Conservation (phyloP, 2,329 filamentous ascomycete genomes). For the Ambrosiella xylebori region DNA sequence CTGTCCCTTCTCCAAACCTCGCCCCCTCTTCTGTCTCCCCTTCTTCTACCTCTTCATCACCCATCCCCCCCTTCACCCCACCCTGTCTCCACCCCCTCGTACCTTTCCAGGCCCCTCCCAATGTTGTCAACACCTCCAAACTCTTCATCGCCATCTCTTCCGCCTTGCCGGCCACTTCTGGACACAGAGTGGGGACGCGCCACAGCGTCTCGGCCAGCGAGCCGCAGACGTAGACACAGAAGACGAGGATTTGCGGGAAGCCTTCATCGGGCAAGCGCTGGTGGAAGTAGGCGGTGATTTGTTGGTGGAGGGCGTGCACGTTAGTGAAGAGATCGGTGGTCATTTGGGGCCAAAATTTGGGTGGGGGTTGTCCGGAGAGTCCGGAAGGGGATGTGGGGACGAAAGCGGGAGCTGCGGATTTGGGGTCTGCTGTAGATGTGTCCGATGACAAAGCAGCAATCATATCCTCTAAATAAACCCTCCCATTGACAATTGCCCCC, state of each 20-base stretch:
- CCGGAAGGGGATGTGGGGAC: too few species aligned
- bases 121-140: conserved; percentile 16
- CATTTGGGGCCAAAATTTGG: conserved; percentile 18
- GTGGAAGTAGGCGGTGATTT: conserved; percentile 20
- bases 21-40: background rate
- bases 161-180: conserved; percentile 15
- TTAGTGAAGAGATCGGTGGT: conserved; percentile 21
- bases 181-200: conserved; percentile 19
- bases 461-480: conserved; percentile 21
- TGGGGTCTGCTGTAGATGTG: conserved; percentile 10
- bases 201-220: conserved; percentile 21
- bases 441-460: conserved; percentile 12
- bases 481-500: conserved; percentile 22
- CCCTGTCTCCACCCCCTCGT: conserved; percentile 15
- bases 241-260: conserved; percentile 23
- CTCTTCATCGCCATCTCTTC: conserved; percentile 17
- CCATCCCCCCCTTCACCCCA: background rate
- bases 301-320: conserved; percentile 21
- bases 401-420: background rate
- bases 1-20: background rate
- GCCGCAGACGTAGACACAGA: conserved; percentile 25
- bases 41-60: background rate
- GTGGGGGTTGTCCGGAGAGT: conserved; percentile 13
- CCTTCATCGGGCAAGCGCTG: conserved; percentile 18
- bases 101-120: conserved; percentile 18